phyloP scores from a whole-genome alignment of 2,329 filamentous ascomycete genomes.

The Colletotrichum tanaceti region DNA sequence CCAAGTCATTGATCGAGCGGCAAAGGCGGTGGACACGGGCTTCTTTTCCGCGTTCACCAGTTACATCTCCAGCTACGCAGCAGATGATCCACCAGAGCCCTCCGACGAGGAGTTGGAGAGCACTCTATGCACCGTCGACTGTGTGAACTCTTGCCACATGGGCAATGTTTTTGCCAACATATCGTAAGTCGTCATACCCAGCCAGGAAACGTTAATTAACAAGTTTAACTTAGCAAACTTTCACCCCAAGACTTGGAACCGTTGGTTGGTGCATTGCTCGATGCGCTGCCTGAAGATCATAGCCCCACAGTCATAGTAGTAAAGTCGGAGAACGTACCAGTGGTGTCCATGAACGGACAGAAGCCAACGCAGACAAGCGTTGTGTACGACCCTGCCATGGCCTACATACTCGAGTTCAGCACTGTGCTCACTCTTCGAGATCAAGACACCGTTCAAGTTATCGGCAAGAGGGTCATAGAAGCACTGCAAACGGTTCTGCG shows the following conservation, averaged over 20 bases:
- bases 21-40: slow-evolving; percentile 81
- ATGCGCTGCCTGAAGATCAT: slow-evolving; percentile 86
- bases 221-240: slow-evolving; percentile 51
- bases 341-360: slow-evolving; percentile 69
- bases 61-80: slow-evolving; percentile 98
- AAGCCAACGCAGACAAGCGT: slow-evolving; percentile 66
- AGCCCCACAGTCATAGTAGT: slow-evolving; percentile 84
- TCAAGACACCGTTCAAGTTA: slow-evolving; percentile 73
- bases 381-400: slow-evolving; percentile 84
- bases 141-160: slow-evolving; percentile 89
- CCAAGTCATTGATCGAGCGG: slow-evolving; percentile 89
- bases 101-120: slow-evolving; percentile 98
- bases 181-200: slow-evolving; percentile 63
- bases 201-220: slow-evolving; percentile 16
- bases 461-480: slow-evolving; percentile 84
- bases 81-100: slow-evolving; percentile 95
- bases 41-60: slow-evolving; percentile 95
- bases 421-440: slow-evolving; percentile 85
- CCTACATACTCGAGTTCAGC: slow-evolving; percentile 91
- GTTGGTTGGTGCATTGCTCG: slow-evolving; percentile 76
- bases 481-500: slow-evolving; percentile 84
- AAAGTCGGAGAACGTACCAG: slow-evolving; percentile 82
- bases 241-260: slow-evolving; percentile 51
- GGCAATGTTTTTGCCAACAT: slow-evolving; percentile 86
- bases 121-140: slow-evolving; percentile 93